Percentiles rank a stretch among this genome's conserved stretches.
Conservation (phyloP, 2,329 filamentous ascomycete species). For the Ustilaginoidea virens region DNA sequence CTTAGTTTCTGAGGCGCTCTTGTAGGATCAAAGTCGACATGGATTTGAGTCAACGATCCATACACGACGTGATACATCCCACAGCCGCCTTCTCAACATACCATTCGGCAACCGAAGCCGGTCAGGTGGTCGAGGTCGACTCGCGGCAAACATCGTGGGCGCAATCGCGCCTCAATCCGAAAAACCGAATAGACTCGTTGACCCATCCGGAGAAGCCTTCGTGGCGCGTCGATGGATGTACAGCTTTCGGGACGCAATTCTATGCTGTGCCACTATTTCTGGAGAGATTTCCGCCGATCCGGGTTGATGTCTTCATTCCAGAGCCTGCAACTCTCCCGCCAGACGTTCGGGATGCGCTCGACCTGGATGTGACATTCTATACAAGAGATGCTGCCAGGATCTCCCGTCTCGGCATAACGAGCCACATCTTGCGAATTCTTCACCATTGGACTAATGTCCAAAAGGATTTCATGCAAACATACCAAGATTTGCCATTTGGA, state of each 20-base stretch:
- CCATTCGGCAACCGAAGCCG: neutral
- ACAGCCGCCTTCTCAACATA: slow-evolving; percentile 32
- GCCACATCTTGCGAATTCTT: slow-evolving; percentile 37
- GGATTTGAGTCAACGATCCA: slow-evolving; percentile 36
- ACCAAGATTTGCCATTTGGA: slow-evolving; percentile 37
- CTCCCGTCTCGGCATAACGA: slow-evolving; percentile 32
- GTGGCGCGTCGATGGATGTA: slow-evolving; percentile 45
- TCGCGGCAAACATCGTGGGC: slow-evolving; percentile 21
- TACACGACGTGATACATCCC: slow-evolving; percentile 41
- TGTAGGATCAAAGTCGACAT: slow-evolving; percentile 17
- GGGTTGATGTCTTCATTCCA: slow-evolving; percentile 43
- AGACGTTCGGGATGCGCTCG: slow-evolving; percentile 28
- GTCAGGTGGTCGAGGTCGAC: slow-evolving; percentile 2
- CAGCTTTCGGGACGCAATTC: slow-evolving; percentile 40
- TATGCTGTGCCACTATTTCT: slow-evolving; percentile 40
- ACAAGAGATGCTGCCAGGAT: slow-evolving; percentile 34
- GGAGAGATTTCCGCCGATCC: slow-evolving; percentile 28
- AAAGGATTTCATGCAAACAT: slow-evolving; percentile 17
- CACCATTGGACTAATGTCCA: slow-evolving; percentile 30
- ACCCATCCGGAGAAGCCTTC: slow-evolving; percentile 25
- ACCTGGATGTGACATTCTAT: slow-evolving; percentile 36
- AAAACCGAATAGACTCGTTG: slow-evolving; percentile 44
- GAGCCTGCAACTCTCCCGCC: slow-evolving; percentile 27
- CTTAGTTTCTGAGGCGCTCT: neutral
- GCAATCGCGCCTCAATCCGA: slow-evolving; percentile 38